These are phyloP conservation scores for Ophiosphaerella korrae DNA, from an alignment of 2,329 filamentous ascomycete genomes.

Conservation along the genomic window DNA sequence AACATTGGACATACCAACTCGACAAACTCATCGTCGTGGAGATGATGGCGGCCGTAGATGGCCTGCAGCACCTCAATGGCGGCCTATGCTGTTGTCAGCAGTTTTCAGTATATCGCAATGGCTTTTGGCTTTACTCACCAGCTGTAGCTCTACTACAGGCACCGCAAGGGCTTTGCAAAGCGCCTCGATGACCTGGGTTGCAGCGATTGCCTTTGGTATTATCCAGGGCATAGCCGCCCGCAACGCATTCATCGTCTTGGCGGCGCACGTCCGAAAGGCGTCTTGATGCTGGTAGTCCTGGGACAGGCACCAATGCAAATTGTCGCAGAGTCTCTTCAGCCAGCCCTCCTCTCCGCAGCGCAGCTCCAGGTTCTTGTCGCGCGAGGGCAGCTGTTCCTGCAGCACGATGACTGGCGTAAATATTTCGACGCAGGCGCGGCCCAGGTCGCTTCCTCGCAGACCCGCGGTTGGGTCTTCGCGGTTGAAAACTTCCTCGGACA, in stretches of 20 bases:
- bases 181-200: constrained; percentile 49
- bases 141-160: constrained; percentile 42
- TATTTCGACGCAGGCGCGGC: constrained; percentile 89
- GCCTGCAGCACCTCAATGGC: constrained; percentile 83
- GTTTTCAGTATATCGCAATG: background rate
- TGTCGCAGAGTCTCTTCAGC: constrained; percentile 75
- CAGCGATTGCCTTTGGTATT: constrained; percentile 78
- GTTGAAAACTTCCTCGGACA: constrained; percentile 93
- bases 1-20: constrained; percentile 82
- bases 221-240: constrained; percentile 85
- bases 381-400: constrained; percentile 74
- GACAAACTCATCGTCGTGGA: constrained; percentile 77
- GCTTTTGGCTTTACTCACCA: constrained; percentile 24
- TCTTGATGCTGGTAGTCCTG: constrained; percentile 68
- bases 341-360: constrained; percentile 84
- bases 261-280: constrained; percentile 70
- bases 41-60: constrained; percentile 74
- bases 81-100: constrained; percentile 37
- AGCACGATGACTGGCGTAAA: constrained; percentile 82
- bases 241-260: constrained; percentile 78
- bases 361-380: constrained; percentile 71
- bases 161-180: constrained; percentile 48
- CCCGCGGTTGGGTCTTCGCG: constrained; percentile 86
- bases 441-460: constrained; percentile 80
- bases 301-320: constrained; percentile 74